These are phyloP conservation scores for Dactylellina parvicollis DNA, from an alignment of 2,329 filamentous ascomycete genomes.

Conservation along the genomic window DNA sequence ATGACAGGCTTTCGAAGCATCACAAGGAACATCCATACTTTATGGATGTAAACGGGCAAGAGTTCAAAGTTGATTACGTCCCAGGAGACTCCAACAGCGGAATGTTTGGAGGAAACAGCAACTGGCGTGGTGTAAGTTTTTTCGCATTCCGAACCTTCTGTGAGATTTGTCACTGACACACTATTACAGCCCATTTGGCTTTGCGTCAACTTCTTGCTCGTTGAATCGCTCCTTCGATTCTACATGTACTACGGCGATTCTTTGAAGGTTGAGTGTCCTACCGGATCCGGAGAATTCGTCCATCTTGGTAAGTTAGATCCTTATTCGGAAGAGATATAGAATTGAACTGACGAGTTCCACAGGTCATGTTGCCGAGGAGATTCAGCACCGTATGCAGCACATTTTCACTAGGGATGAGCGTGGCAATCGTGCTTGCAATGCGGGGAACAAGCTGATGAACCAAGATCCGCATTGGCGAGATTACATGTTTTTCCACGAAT, in stretches of 20 bases:
- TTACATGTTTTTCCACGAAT: slow-evolving; percentile 95
- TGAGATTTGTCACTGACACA: not conserved
- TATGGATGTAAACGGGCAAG: slow-evolving; percentile 94
- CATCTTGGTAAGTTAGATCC: slow-evolving; percentile 72
- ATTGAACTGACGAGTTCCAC: not conserved
- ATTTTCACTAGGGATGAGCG: slow-evolving; percentile 85
- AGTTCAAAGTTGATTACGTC: slow-evolving; percentile 86
- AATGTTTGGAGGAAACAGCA: slow-evolving; percentile 95
- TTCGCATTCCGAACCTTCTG: not conserved
- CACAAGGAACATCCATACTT: slow-evolving; percentile 90
- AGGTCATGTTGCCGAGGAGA: slow-evolving; percentile 84
- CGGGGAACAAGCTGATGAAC: slow-evolving; percentile 83
- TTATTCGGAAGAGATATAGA: not conserved
- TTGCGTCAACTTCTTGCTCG: slow-evolving; percentile 91
- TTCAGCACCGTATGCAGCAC: slow-evolving; percentile 93
- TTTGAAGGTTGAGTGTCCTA: slow-evolving; percentile 91
- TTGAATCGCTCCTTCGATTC: slow-evolving; percentile 93
- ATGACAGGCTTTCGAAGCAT: slow-evolving; percentile 76
- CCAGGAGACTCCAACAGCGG: slow-evolving; percentile 96
- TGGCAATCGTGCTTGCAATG: slow-evolving; percentile 87
- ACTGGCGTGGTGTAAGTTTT: slow-evolving; percentile 78
- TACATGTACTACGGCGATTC: slow-evolving; percentile 93
- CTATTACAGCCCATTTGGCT: slow-evolving; percentile 79
- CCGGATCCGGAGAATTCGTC: slow-evolving; percentile 92
- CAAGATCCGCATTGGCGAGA: slow-evolving; percentile 94